These are phyloP conservation scores for Talaromyces sp. DNA, from an alignment of 2,329 filamentous ascomycete species.

Conservation along the genomic window DNA sequence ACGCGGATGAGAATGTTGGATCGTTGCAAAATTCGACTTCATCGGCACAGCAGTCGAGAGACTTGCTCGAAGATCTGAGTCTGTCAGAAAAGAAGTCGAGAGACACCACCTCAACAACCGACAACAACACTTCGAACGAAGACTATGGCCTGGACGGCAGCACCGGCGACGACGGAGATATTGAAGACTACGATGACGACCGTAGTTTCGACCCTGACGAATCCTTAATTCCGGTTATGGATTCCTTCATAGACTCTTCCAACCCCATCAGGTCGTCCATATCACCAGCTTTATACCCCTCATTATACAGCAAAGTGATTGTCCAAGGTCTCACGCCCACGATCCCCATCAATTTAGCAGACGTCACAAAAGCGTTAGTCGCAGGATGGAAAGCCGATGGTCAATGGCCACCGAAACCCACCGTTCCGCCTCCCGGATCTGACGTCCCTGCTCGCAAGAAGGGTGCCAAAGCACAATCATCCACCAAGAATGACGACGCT, in stretches of 20 bases:
- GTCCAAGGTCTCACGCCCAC: conserved; percentile 74
- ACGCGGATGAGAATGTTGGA: background rate
- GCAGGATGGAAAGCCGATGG: conserved; percentile 89
- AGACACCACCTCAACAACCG: conserved; percentile 4
- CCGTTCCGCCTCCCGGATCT: conserved; percentile 26
- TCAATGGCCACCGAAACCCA: conserved; percentile 76
- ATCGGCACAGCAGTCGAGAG: background rate
- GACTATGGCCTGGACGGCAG: background rate
- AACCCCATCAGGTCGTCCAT: conserved; percentile 79
- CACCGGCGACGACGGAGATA: conserved; percentile 9
- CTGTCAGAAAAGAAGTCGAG: conserved; percentile 2
- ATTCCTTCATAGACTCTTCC: conserved; percentile 67
- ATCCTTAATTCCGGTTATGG: conserved; percentile 68
- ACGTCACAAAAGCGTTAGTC: conserved; percentile 77
- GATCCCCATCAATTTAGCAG: conserved; percentile 80
- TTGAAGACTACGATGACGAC: conserved; percentile 15
- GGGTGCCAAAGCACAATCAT: conserved; percentile 11
- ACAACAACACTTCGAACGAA: background rate
- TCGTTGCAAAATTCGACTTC: background rate
- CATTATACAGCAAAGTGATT: conserved; percentile 87
- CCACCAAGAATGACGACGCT: conserved; percentile 2
- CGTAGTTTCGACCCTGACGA: conserved; percentile 44
- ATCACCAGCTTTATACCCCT: conserved; percentile 67
- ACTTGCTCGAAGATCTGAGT: conserved; percentile 9
- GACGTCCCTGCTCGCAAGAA: conserved; percentile 21